phyloP scores from a whole-genome alignment of 371 early-diverging fungal genomes.

The Aphelidium insulamus region DNA sequence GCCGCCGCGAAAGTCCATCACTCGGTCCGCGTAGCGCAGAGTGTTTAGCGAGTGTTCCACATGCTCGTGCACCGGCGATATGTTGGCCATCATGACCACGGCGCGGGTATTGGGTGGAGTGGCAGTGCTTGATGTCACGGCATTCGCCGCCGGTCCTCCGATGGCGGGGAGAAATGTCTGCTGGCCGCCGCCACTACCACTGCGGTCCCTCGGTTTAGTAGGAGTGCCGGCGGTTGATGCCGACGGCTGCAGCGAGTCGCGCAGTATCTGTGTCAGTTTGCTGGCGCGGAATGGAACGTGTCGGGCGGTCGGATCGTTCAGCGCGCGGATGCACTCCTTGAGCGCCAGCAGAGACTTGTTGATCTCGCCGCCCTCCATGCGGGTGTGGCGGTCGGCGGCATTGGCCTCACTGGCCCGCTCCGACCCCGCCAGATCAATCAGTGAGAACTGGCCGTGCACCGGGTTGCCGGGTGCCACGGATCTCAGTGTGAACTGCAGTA shows the following conservation, averaged over 20 bases:
- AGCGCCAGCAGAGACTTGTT: constrained; percentile 24
- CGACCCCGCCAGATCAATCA: constrained; percentile 31
- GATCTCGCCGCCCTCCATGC: constrained; percentile 23
- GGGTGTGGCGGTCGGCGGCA: too few species aligned
- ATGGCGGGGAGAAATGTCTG: too few species aligned
- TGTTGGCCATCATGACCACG: constrained; percentile 24
- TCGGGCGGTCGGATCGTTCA: constrained; percentile 7
- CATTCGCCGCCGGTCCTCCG: too few species aligned
- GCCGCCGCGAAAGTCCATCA: constrained; percentile 18
- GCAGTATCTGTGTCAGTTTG: constrained; percentile 16
- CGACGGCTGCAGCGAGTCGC: constrained; percentile 15
- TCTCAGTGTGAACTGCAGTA: constrained; percentile 12
- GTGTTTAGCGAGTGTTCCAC: constrained; percentile 32
- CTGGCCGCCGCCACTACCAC: too few species aligned
- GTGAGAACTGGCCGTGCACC: constrained; percentile 9
- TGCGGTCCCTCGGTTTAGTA: too few species aligned
- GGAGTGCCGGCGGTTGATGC: too few species aligned
- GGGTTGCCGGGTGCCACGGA: too few species aligned
- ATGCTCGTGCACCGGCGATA: constrained; percentile 12
- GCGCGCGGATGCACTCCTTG: constrained; percentile 29
- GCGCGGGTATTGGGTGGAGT: constrained; percentile 2
- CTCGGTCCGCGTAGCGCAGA: constrained; percentile 24
- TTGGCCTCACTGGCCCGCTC: constrained; percentile 16
- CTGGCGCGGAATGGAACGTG: constrained; percentile 15
- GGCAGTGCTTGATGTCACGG: too few species aligned